Evolutionary conservation across 1,284 basidiomycete genomes (phyloP), one percentile per base, ranked within the genome.

Genomic region (Marasmius oreades): DNA sequence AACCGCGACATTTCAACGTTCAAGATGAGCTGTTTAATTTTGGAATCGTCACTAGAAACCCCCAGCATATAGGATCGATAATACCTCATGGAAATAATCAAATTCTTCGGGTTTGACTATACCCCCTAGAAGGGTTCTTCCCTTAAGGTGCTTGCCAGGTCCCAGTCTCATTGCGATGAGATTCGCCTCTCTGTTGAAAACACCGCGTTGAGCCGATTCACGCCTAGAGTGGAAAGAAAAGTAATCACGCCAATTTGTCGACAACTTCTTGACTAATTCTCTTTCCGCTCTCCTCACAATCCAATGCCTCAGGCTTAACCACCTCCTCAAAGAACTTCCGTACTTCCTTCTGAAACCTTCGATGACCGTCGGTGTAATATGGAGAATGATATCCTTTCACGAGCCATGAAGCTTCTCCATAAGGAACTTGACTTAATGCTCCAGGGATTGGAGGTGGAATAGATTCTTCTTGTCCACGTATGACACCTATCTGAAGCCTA

Each of bases 91-190:
- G 73, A 89, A 93, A 71, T 86, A 90, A 74, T 87, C 90, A 68
- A 81, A 94, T 66, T 97, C 92, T 71, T 98, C 95, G 6, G 93
- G 90, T 63, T 89, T 90, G 59, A 98, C 83, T 31, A 85, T 69
- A 14, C 92, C 96, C 36, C 86, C 90, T 75, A 96, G 87, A 6
- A 98, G 78, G 36, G 78, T 84, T 39, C 86, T 81, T 1, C 96
- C 95, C 67, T 91, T 80, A n/a, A 99, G 80, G 67, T 98, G 94
- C 63, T 86, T 88, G 2, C 90, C 90, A 3, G 88, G 90, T 3
- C 96, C 96, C 45, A 98, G 79, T 20, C 96, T 87, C 95, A 98
- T 98, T 18, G 93, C 90, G 57, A 93, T 86, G 54, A 96, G 78
- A 68, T 94, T 91, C 62, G 82, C 73, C 61, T 83, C 82, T 37